Conservation (phyloP, 2,329 filamentous ascomycete species). For the Lecanicillium sp. region DNA sequence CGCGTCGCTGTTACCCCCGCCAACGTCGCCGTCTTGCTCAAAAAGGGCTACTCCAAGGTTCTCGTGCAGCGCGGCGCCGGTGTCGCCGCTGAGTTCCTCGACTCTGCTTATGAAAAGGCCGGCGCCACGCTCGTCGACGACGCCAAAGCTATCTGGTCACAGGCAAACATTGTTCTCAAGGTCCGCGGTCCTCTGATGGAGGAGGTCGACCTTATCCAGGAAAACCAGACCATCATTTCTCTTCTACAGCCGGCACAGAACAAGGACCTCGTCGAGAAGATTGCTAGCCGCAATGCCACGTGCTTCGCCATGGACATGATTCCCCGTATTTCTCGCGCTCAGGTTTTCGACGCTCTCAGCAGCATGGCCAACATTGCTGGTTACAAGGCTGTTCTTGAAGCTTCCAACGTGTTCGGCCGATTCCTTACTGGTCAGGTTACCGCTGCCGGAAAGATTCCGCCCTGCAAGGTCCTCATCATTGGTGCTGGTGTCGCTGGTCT, state of each 20-base stretch:
- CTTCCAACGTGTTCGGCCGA: conserved; percentile 81
- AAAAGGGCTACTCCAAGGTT: conserved; percentile 76
- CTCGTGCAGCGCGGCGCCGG: conserved; percentile 80
- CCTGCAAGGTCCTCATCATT: conserved; percentile 84
- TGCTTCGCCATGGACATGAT: conserved; percentile 91
- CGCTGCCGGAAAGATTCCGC: conserved; percentile 83
- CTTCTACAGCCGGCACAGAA: conserved; percentile 82
- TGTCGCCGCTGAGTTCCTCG: conserved; percentile 66
- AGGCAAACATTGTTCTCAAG: conserved; percentile 76
- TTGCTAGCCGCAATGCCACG: conserved; percentile 65
- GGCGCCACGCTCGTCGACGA: conserved; percentile 71
- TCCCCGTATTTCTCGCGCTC: conserved; percentile 80
- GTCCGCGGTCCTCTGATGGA: conserved; percentile 67
- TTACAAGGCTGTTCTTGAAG: conserved; percentile 86
- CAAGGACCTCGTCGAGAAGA: conserved; percentile 63
- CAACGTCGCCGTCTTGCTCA: conserved; percentile 74
- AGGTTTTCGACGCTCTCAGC: conserved; percentile 81
- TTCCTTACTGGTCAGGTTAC: conserved; percentile 88
- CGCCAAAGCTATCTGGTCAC: conserved; percentile 61
- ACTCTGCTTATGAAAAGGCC: conserved; percentile 69
- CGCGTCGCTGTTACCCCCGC: conserved; percentile 80
- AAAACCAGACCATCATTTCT: conserved; percentile 70
- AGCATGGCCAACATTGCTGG: conserved; percentile 94
- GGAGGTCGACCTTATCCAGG: conserved; percentile 62
- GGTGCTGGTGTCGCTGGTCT: conserved; percentile 84